Percentiles rank a stretch among this genome's conserved stretches.
Conservation (phyloP, 768 basidiomycete genomes). For the Cystofilobasidium capitatum region DNA sequence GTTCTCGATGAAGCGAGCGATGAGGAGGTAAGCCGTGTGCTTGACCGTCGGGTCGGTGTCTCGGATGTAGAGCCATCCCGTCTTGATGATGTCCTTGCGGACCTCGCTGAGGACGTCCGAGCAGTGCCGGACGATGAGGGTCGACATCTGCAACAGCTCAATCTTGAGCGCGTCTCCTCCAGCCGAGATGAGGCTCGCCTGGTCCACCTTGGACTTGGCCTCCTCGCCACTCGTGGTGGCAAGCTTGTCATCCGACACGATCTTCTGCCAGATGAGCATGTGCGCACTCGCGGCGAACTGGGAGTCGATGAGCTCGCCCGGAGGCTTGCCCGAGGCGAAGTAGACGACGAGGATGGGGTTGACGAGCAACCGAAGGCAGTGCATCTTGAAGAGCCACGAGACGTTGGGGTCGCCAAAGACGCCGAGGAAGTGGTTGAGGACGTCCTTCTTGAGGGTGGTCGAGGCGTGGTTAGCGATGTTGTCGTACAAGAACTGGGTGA, state of each 20-base stretch:
- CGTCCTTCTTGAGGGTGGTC: slow-evolving; percentile 64
- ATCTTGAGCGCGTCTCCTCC: slow-evolving; percentile 78
- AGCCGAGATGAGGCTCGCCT: slow-evolving; percentile 37
- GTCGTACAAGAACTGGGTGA: slow-evolving; percentile 74
- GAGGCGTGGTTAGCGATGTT: slow-evolving; percentile 60
- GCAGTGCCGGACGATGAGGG: slow-evolving; percentile 75
- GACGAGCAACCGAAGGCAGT: slow-evolving; percentile 59
- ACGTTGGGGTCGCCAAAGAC: slow-evolving; percentile 64
- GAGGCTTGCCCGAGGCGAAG: slow-evolving; percentile 51
- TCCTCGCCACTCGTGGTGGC: slow-evolving; percentile 53
- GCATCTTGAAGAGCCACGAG: slow-evolving; percentile 63
- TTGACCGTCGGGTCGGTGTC: slow-evolving; percentile 82
- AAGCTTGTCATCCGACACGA: slow-evolving; percentile 35
- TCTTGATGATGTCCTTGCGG: slow-evolving; percentile 85
- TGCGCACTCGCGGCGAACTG: slow-evolving; percentile 58
- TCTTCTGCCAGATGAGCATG: slow-evolving; percentile 60
- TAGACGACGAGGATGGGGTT: slow-evolving; percentile 77
- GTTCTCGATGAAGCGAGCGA: slow-evolving; percentile 80
- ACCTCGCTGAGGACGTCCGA: slow-evolving; percentile 66
- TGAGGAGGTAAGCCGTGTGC: slow-evolving; percentile 80
- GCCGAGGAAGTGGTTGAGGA: slow-evolving; percentile 71
- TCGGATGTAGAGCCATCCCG: slow-evolving; percentile 79
- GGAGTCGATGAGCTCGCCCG: slow-evolving; percentile 53
- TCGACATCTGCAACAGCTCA: slow-evolving; percentile 81
- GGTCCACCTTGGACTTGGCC: slow-evolving; percentile 80